A percentile compares a stretch with the other conserved stretches of the same genome.
These are phyloP conservation scores for Colletotrichum spaethianum DNA, from an alignment of 2,329 filamentous ascomycete species.

Conservation along the genomic window DNA sequence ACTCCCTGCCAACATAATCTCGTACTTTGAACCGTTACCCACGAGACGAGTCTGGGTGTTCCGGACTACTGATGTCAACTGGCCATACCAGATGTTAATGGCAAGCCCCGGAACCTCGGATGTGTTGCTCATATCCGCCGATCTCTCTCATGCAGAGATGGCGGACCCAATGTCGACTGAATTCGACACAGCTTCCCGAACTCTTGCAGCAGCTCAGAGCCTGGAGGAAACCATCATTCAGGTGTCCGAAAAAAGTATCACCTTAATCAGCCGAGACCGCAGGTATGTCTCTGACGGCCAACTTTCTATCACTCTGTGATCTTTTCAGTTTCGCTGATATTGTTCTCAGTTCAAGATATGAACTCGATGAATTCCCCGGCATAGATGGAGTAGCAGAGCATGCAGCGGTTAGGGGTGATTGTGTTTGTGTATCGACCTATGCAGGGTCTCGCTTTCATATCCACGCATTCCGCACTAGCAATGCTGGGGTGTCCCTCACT, in stretches of 20 bases:
- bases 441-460: slow-evolving; percentile 54
- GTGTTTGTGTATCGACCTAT: slow-evolving; percentile 61
- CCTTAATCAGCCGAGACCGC: slow-evolving; percentile 53
- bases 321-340: neutral
- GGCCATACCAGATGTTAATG: slow-evolving; percentile 60
- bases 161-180: slow-evolving; percentile 56
- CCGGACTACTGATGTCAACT: slow-evolving; percentile 45
- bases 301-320: neutral
- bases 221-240: slow-evolving; percentile 62
- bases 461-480: slow-evolving; percentile 55
- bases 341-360: slow-evolving; percentile 3
- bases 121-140: slow-evolving; percentile 63
- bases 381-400: slow-evolving; percentile 54
- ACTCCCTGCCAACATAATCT: slow-evolving; percentile 76
- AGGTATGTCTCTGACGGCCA: slow-evolving; percentile 51
- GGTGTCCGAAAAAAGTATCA: slow-evolving; percentile 65
- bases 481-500: slow-evolving; percentile 47
- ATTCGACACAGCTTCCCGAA: slow-evolving; percentile 68
- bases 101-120: slow-evolving; percentile 65
- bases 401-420: slow-evolving; percentile 56
- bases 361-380: slow-evolving; percentile 34
- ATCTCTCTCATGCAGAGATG: slow-evolving; percentile 62
- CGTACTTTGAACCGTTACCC: slow-evolving; percentile 67
- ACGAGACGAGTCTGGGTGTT: slow-evolving; percentile 70
- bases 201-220: slow-evolving; percentile 61